Evolutionary conservation across 352 stramenopile genomes (phyloP), one percentile per base, ranked within the genome.

Genomic region (Pythium rhizo-oryzae): DNA sequence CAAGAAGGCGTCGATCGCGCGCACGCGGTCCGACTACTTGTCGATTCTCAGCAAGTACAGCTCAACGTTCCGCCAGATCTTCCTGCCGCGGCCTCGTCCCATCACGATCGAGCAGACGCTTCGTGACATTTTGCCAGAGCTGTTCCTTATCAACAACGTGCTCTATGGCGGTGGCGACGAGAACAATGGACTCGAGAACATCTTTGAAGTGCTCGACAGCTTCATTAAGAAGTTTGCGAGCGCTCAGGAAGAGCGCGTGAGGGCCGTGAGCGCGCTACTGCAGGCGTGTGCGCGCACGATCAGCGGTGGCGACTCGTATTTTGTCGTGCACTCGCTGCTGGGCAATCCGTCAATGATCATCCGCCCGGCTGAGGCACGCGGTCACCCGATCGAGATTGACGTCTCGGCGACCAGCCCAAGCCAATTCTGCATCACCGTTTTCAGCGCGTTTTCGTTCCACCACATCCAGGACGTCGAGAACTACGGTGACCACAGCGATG

Each of bases 31-130:
- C 41, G 85, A 93, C 62, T 93, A 93, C 55, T 57, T 90, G n/a
- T 67, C 74, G 8, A 89, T 93, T 52, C 79, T 93, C 39, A 75
- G 74, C 24, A 89, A 90, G 51, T 84, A 90, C 59, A 71, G 72
- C 37, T 51, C 79, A n/a, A 89, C 83, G 15, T 89, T 92, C 55
- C 74, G 75, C 16, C 81, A 91, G 65, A 93, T 93, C 55, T 87
- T 91, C 28, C 60, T 93, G 25, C 85, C 85, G 9, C 75, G 82
- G 25, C 80, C 85, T 0, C 79, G 85, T 18, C 84, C 85, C 9
- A 93, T 92, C 50, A 90, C 80, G 11, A 79, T 93, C 35, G 85
- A 93, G 59, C 85, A 93, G 54, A 93, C 85, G 39, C 69, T 93
- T 39, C 83, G 85, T 8, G 85, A 92, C 37, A 93, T 93, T 52